Evolutionary conservation across 371 early-diverging fungal species (phyloP).

Genomic region (Cokeromyces recurvatus): DNA sequence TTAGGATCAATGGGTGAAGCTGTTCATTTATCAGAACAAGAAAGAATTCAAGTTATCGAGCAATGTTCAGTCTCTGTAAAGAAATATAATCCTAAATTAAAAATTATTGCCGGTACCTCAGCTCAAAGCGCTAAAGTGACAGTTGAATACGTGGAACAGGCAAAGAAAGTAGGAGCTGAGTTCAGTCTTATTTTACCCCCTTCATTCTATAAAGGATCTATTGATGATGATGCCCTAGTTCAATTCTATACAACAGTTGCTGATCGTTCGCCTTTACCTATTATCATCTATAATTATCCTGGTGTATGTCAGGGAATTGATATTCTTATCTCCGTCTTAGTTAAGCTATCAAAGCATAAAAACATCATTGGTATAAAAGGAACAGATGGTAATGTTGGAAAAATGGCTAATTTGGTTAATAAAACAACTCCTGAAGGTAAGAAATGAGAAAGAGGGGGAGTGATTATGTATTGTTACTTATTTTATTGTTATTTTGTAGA

Average conservation of each 20-base stretch:
- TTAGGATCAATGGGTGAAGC: conserved; percentile 48
- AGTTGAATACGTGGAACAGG: conserved; percentile 28
- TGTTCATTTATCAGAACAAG: conserved; percentile 34
- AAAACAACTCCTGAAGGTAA: conserved; percentile 22
- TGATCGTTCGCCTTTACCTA: conserved; percentile 38
- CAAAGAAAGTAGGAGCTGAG: conserved; percentile 33
- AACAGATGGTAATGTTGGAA: conserved; percentile 48
- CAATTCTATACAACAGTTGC: conserved; percentile 33
- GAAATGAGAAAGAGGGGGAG: background rate
- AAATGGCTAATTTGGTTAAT: conserved; percentile 31
- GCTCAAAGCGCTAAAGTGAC: conserved; percentile 33
- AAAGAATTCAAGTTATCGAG: conserved; percentile 24
- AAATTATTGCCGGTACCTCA: conserved; percentile 37
- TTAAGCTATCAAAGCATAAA: conserved; percentile 30
- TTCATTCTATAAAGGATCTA: conserved; percentile 31
- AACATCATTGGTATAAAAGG: conserved; percentile 46
- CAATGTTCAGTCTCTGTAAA: conserved; percentile 22
- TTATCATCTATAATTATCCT: conserved; percentile 47
- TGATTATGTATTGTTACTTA: background rate
- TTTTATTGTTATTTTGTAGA: conserved; percentile 5
- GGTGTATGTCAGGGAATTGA: conserved; percentile 48
- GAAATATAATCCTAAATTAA: conserved; percentile 26
- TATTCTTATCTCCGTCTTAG: conserved; percentile 21
- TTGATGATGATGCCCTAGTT: conserved; percentile 24
- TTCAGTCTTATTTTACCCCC: conserved; percentile 39